A percentile compares a stretch with the other conserved stretches of the same genome.
Conservation (phyloP, 768 basidiomycete species). For the Pulveroboletus frians region DNA sequence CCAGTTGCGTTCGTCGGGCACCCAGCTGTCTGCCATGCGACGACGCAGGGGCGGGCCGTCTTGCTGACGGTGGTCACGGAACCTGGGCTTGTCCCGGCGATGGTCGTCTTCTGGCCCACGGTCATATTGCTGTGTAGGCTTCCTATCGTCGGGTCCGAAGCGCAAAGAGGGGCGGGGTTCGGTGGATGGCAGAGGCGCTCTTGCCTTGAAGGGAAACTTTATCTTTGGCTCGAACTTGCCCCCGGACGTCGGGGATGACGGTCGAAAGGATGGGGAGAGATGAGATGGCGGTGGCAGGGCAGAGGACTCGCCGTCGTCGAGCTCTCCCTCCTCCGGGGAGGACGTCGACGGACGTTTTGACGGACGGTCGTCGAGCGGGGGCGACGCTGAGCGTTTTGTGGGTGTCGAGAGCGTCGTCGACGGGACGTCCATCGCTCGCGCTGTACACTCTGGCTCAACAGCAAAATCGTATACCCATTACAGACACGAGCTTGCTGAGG, state of each 20-base stretch:
- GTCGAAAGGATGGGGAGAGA: slow-evolving; percentile 25
- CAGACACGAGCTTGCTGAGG: slow-evolving; percentile 6
- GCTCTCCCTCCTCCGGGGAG: slow-evolving; percentile 77
- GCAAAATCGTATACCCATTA: background rate
- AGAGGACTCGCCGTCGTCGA: slow-evolving; percentile 50
- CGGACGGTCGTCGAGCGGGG: slow-evolving; percentile 45
- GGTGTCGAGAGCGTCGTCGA: slow-evolving; percentile 13
- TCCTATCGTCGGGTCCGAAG: slow-evolving; percentile 25
- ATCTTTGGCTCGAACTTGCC: slow-evolving; percentile 44
- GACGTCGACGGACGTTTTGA: slow-evolving; percentile 53
- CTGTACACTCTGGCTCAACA: background rate
- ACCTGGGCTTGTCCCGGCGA: slow-evolving; percentile 28
- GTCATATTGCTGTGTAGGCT: slow-evolving; percentile 30
- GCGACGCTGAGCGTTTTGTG: slow-evolving; percentile 57
- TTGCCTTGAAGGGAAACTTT: slow-evolving; percentile 72
- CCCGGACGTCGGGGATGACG: slow-evolving; percentile 27
- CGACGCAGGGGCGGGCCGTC: slow-evolving; percentile 15
- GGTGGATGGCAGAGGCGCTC: slow-evolving; percentile 1
- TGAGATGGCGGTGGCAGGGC: slow-evolving; percentile 1
- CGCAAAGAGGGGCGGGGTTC: slow-evolving; percentile 32
- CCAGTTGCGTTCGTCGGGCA: slow-evolving; percentile 25
- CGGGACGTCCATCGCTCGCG: slow-evolving; percentile 14
- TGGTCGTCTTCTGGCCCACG: slow-evolving; percentile 44
- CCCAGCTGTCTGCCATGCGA: slow-evolving; percentile 20
- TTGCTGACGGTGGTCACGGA: slow-evolving; percentile 18